These are phyloP conservation scores for Boletus sp. DNA, from an alignment of 768 basidiomycete species.

Conservation along the genomic window DNA sequence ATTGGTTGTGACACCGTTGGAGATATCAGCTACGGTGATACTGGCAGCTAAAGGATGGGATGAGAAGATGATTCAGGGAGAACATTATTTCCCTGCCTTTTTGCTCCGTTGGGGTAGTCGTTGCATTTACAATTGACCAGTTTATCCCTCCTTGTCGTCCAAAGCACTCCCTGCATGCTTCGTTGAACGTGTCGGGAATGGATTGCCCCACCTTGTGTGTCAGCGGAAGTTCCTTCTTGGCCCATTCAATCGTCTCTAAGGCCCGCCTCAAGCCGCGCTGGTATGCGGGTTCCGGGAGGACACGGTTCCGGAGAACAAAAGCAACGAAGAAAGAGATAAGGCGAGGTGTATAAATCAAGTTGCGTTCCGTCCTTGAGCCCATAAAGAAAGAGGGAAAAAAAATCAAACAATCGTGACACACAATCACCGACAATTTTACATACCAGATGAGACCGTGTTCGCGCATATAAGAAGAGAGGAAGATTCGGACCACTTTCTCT, in stretches of 20 bases:
- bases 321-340: conserved; percentile 58
- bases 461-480: conserved; percentile 67
- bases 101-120: conserved; percentile 1
- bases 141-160: conserved; percentile 45
- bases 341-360: conserved; percentile 49
- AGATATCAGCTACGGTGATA: conserved; percentile 16
- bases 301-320: conserved; percentile 54
- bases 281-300: conserved; percentile 46
- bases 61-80: conserved; percentile 7
- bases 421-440: conserved; percentile 13
- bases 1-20: conserved; percentile 12
- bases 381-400: background rate
- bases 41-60: conserved; percentile 4
- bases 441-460: conserved; percentile 70
- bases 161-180: conserved; percentile 48
- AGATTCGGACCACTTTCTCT: conserved; percentile 53
- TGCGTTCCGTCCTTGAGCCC: conserved; percentile 41
- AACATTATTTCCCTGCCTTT: conserved; percentile 2
- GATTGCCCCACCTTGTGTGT: conserved; percentile 37
- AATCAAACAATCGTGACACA: background rate
- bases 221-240: conserved; percentile 41
- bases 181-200: conserved; percentile 46
- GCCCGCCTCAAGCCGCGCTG: conserved; percentile 47
- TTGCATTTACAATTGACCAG: conserved; percentile 18
- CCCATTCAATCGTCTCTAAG: conserved; percentile 39